Evolutionary conservation across 495 filamentous ascomycete genomes (phyloP).

Genomic region (Daldinia childiae): DNA sequence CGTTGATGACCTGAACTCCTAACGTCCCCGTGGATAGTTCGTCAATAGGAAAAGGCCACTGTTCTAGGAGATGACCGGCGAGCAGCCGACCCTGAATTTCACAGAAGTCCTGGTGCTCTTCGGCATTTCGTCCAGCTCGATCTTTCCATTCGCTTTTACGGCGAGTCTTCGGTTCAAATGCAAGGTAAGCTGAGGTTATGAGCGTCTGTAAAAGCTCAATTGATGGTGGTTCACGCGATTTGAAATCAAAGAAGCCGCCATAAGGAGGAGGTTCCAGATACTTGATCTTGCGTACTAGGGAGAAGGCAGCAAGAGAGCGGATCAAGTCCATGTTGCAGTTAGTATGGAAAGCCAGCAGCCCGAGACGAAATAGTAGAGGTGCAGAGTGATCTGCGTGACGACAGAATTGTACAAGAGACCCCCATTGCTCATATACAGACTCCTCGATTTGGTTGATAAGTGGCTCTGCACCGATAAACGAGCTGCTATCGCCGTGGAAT

Average conservation of each 20-base stretch:
- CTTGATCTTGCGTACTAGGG: conserved; percentile 42
- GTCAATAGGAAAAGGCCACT: conserved; percentile 51
- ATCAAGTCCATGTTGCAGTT: conserved; percentile 47
- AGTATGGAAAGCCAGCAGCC: conserved; percentile 31
- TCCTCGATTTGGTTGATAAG: conserved; percentile 50
- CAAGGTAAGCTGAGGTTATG: conserved; percentile 14
- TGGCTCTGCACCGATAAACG: conserved; percentile 33
- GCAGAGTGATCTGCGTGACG: conserved; percentile 26
- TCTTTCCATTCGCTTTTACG: not conserved
- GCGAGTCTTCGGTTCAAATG: conserved; percentile 11
- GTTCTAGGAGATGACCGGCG: conserved; percentile 39
- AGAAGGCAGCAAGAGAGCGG: conserved; percentile 45
- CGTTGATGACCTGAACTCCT: conserved; percentile 43
- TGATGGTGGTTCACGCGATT: conserved; percentile 40
- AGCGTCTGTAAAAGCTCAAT: conserved; percentile 43
- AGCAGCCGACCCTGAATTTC: conserved; percentile 43
- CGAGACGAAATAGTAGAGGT: conserved; percentile 46
- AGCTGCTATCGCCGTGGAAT: conserved; percentile 35
- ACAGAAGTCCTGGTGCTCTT: conserved; percentile 42
- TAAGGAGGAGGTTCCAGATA: conserved; percentile 40
- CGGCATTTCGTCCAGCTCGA: conserved; percentile 24
- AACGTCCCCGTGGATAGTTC: conserved; percentile 23
- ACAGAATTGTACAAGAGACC: conserved; percentile 48
- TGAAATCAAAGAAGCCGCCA: conserved; percentile 46
- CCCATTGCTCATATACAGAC: conserved; percentile 51